A percentile compares a stretch with the other conserved stretches of the same genome.
phyloP scores from a whole-genome alignment of 2,329 filamentous ascomycete genomes.

The Fusarium citri region DNA sequence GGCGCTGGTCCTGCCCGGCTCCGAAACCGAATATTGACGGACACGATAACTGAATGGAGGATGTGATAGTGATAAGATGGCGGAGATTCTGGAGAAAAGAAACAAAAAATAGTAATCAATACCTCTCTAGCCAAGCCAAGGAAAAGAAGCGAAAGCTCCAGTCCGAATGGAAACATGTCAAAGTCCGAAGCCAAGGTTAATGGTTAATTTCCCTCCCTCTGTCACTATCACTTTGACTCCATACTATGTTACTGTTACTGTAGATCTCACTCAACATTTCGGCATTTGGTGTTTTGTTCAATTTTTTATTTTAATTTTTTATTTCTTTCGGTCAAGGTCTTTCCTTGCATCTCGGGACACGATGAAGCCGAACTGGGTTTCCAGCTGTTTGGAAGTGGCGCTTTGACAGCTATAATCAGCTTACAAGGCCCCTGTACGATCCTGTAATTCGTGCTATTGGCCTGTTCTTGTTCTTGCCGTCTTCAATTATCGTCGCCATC shows the following conservation, averaged over 20 bases:
- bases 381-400: slow-evolving; percentile 32
- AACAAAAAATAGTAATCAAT: neutral
- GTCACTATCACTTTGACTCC: neutral
- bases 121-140: no score
- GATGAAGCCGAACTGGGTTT: slow-evolving; percentile 7
- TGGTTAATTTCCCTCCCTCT: slow-evolving; percentile 34
- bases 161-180: slow-evolving; percentile 11
- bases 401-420: slow-evolving; percentile 3
- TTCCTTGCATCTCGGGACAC: slow-evolving; percentile 9
- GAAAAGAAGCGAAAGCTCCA: slow-evolving; percentile 1
- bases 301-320: neutral
- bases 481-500: slow-evolving; percentile 18
- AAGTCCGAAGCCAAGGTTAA: neutral
- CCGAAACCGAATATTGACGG: slow-evolving; percentile 36
- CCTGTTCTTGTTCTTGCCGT: neutral
- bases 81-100: neutral
- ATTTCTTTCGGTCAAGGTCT: neutral
- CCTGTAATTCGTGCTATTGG: slow-evolving; percentile 13
- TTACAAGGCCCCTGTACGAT: neutral
- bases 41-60: neutral
- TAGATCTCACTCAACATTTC: neutral
- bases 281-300: neutral
- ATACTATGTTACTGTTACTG: neutral
- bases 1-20: slow-evolving; percentile 14
- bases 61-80: neutral